Conservation (phyloP, 208 protist genomes). For the Leishmania turanica region DNA sequence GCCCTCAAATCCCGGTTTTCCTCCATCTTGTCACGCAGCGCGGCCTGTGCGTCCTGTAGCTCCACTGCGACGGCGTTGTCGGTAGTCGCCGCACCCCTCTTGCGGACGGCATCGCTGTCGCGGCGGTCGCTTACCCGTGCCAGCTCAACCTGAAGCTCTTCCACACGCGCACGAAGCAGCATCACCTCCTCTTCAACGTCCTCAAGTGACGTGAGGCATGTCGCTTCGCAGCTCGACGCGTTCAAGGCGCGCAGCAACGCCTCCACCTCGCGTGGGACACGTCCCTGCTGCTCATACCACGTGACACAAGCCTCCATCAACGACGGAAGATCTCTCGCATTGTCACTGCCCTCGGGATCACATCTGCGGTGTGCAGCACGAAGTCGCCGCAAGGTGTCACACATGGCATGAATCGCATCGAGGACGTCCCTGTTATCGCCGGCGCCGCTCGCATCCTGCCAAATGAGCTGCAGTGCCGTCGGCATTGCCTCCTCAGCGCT, state of each 20-base stretch:
- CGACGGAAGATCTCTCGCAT: not conserved
- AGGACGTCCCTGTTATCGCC: not conserved
- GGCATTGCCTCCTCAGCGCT: not conserved
- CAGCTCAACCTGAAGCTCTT: constrained; percentile 8
- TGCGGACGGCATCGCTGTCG: not conserved
- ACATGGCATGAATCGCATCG: not conserved
- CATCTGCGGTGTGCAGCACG: not conserved
- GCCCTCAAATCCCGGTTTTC: constrained; percentile 10
- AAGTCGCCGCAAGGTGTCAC: constrained; percentile 3
- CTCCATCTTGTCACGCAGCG: constrained; percentile 19
- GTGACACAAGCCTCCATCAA: constrained; percentile 1
- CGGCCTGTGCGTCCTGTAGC: constrained; percentile 11
- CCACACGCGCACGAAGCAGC: constrained; percentile 7
- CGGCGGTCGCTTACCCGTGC: not conserved
- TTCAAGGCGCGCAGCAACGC: constrained; percentile 15
- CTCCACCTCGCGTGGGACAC: constrained; percentile 3
- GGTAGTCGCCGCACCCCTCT: not conserved
- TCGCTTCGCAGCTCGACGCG: not conserved
- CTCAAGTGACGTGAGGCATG: constrained; percentile 12
- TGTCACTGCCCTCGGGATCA: not conserved
- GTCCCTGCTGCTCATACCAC: not conserved
- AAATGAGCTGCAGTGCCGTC: not conserved
- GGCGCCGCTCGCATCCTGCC: not conserved
- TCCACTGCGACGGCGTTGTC: not conserved
- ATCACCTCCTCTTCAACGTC: constrained; percentile 15